Conservation (phyloP, 371 early-diverging fungal genomes). For the Saksenaea oblongispora region DNA sequence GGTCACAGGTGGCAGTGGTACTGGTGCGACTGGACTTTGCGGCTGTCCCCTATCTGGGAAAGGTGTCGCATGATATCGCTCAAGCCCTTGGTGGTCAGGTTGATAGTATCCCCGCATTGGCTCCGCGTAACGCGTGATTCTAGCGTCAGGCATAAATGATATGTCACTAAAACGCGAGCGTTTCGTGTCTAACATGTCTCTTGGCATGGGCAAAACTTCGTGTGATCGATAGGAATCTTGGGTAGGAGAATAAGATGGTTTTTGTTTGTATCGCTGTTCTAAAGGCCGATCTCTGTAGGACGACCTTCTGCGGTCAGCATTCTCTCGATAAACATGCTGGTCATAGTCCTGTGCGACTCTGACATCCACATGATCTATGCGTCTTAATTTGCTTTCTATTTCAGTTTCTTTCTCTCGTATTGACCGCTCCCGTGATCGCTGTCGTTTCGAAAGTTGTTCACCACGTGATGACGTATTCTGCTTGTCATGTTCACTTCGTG, state of each 20-base stretch:
- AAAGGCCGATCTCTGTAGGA: neutral
- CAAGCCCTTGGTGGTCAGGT: neutral
- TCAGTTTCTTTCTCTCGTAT: neutral
- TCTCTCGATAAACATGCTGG: neutral
- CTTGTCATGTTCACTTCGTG: neutral
- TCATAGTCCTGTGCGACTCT: too few species aligned
- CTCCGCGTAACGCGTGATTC: neutral
- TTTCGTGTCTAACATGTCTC: neutral
- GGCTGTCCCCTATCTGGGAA: neutral
- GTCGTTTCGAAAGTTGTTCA: too few species aligned
- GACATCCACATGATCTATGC: neutral
- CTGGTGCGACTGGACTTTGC: neutral
- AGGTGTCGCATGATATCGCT: neutral
- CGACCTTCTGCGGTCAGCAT: neutral
- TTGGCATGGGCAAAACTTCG: too few species aligned
- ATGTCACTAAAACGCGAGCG: neutral
- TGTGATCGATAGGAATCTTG: neutral
- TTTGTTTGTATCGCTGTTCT: neutral
- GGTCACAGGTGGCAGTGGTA: neutral
- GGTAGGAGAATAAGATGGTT: neutral
- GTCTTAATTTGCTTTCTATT: neutral
- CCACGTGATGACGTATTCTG: neutral
- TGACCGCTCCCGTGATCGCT: too few species aligned
- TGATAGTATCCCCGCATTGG: neutral
- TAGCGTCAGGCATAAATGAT: neutral